Base-by-base conservation (phyloP, 2,329 filamentous ascomycete genomes). In the Kalaharituber pfeilii region DNA sequence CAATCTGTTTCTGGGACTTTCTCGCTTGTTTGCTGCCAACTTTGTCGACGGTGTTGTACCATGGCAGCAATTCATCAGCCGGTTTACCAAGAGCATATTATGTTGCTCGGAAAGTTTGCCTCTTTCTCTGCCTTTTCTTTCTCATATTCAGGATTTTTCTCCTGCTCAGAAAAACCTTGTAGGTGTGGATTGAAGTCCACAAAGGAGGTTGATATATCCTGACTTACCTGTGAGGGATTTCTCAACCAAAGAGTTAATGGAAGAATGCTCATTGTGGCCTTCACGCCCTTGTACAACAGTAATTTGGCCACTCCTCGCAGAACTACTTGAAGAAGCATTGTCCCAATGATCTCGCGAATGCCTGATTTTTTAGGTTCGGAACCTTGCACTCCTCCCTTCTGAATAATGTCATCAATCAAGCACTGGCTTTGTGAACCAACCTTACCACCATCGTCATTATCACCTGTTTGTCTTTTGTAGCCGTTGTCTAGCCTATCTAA, bases 151-250 rank as follows among this genome's bases (percentile, higher is more conserved):
- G 69, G 69, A 45, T 69, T 68, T 20, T 61, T 53, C 51, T 20
- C 53, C 13, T 69, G 65, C 1, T 67, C 67, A 5, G 69, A 67
- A 51, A n/a, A 71, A 72, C 30, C 22, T 39, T 39, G 13, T 39
- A 18, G 33, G 4, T 8, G 13, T 18, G 8, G 7, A 39, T 3
- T 73, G 67, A 30, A 63, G 64, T 45, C 80, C 74, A 11, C 15
- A 18, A 59, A 95, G 88, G 1, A 95, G 72, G 60, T 88, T 82
- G 59, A 94, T 86, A 65, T 95, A 82, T 1, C 88, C 89, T 1
- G 74, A 71, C 52, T 73, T 71, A 64, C 93, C 86, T 4, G 80
- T 71, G 68, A 50, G 69, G 66, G 20, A 62, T 64, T 36, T 60
- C 53, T 18, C 64, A 64, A 49, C 66, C 51, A 57, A 54, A 54